phyloP scores from a whole-genome alignment of 345 rosid genomes.

The Viola odorata region DNA sequence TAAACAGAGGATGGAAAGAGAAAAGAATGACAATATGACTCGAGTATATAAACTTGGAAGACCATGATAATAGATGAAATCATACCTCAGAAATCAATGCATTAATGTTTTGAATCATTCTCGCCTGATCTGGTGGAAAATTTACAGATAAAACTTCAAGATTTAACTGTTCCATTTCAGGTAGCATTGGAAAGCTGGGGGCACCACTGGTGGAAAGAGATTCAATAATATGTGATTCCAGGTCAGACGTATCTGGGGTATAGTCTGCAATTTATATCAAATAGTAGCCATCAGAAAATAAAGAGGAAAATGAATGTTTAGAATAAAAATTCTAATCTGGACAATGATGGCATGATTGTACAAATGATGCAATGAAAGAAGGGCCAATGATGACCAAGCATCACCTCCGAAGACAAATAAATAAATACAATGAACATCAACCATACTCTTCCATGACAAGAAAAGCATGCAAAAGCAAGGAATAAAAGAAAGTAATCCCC shows the following conservation, averaged over 20 bases:
- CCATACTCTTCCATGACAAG: too few species aligned
- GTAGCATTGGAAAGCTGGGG: conserved; percentile 27
- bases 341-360: too few species aligned
- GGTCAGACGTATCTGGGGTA: conserved; percentile 30
- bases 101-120: conserved; percentile 66
- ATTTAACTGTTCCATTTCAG: conserved; percentile 39
- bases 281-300: too few species aligned
- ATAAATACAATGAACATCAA: too few species aligned
- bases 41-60: background rate
- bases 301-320: background rate
- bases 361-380: too few species aligned
- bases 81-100: conserved; percentile 69
- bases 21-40: background rate
- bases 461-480: too few species aligned
- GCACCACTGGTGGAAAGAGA: conserved; percentile 36
- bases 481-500: too few species aligned
- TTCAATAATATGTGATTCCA: conserved; percentile 30
- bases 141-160: conserved; percentile 50
- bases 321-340: background rate
- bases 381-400: too few species aligned
- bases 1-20: background rate
- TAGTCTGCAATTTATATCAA: conserved; percentile 22
- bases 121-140: conserved; percentile 79
- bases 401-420: too few species aligned
- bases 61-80: background rate